Percentiles rank a stretch among this genome's conserved stretches.
phyloP scores from a whole-genome alignment of 768 basidiomycete genomes.

The Chlorophyllum brunneum region DNA sequence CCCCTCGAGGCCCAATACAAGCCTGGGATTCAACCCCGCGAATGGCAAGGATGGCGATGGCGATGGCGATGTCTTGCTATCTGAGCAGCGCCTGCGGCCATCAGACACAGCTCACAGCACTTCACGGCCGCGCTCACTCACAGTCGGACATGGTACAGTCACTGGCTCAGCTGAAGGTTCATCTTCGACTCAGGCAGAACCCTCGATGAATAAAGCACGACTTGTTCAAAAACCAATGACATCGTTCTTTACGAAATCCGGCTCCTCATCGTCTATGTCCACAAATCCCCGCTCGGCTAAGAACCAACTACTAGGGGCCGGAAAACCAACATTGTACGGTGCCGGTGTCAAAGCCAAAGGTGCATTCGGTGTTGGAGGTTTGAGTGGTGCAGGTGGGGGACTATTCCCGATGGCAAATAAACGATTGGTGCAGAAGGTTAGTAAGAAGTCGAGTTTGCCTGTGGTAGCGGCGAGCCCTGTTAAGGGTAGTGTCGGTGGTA shows the following conservation, averaged over 20 bases:
- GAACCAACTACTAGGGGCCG: not conserved
- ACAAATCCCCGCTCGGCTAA: conserved; percentile 8
- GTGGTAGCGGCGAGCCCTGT: conserved; percentile 47
- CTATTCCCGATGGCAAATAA: conserved; percentile 4
- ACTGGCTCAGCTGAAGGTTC: conserved; percentile 13
- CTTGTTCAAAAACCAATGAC: conserved; percentile 26
- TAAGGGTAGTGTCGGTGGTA: conserved; percentile 32
- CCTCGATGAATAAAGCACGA: conserved; percentile 16
- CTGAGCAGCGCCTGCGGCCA: conserved; percentile 13
- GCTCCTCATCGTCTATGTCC: conserved; percentile 2
- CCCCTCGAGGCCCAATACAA: conserved; percentile 64
- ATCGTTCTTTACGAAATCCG: conserved; percentile 19
- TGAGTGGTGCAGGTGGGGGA: conserved; percentile 16
- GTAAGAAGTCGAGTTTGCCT: conserved; percentile 43
- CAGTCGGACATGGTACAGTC: conserved; percentile 15
- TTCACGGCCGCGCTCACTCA: conserved; percentile 19
- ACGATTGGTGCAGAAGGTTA: conserved; percentile 32
- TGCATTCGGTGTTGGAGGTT: conserved; percentile 27
- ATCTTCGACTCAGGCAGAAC: conserved; percentile 9
- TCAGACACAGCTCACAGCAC: conserved; percentile 20
- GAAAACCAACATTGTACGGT: conserved; percentile 13
- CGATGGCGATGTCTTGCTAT: conserved; percentile 18
- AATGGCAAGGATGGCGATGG: conserved; percentile 23
- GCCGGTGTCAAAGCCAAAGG: conserved; percentile 14
- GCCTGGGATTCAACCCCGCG: conserved; percentile 58